A percentile compares a stretch with the other conserved stretches of the same genome.
Conservation (phyloP, 441 rosid species). For the Erysimum pusillum region DNA sequence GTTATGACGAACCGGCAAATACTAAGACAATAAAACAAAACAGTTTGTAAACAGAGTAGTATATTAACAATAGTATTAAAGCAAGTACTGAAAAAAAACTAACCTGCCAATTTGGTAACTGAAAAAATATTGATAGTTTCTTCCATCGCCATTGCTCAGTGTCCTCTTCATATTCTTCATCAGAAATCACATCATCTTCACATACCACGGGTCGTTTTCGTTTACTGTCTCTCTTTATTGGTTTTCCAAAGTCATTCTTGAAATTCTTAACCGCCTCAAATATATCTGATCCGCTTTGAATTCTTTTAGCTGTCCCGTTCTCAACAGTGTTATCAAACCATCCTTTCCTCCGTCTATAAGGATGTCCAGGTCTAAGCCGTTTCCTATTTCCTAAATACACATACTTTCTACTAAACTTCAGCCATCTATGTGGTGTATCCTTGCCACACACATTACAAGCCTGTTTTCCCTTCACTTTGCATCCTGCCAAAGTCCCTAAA, state of each 20-base stretch:
- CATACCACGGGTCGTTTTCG: not conserved
- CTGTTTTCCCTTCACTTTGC: slow-evolving; percentile 1
- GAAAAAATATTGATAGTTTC: not conserved
- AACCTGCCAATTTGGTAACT: not conserved
- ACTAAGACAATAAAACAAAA: too few species aligned
- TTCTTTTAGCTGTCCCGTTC: not conserved
- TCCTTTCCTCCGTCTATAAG: not conserved
- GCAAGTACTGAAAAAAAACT: too few species aligned
- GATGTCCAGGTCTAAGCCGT: not conserved
- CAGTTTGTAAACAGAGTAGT: too few species aligned
- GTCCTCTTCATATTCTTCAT: not conserved
- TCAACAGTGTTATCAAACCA: not conserved
- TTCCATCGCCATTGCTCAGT: not conserved
- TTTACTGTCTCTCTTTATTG: not conserved
- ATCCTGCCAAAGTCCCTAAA: not conserved
- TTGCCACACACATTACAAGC: not conserved
- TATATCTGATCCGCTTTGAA: not conserved
- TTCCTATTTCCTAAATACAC: not conserved
- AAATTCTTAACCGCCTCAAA: not conserved
- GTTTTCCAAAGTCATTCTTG: not conserved
- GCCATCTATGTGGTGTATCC: not conserved
- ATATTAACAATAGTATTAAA: too few species aligned
- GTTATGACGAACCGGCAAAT: too few species aligned
- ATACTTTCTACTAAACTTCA: not conserved
- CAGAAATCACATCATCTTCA: not conserved